Base-by-base conservation (phyloP, 148 eudicot species). In the Chenopodium album region DNA sequence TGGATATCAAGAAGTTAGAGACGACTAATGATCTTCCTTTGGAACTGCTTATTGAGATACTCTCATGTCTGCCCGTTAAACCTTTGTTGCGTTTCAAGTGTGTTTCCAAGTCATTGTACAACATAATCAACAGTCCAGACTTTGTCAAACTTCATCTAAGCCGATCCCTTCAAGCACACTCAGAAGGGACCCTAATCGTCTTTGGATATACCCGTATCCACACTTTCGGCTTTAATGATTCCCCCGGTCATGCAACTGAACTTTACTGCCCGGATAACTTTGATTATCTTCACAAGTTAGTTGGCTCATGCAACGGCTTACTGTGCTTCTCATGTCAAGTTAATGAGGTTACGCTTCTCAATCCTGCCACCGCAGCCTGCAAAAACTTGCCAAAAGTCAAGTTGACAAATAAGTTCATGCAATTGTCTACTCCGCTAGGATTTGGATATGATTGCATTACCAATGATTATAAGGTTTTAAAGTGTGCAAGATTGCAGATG, bases 381-480 rank as follows among this genome's bases (percentile, higher is more conserved):
- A 47, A n/a, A 23, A 23, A 2, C 9, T 20, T 41, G 8, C 56
- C 59, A 54, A 14, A 1, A 54, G 13, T 32, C 34, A 32, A 32
- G 34, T 32, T 32, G 34, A 32, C 2, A 32, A 32, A 32, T 32
- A 32, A 32, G 34, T 32, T 1, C 59, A 11, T 14, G 59, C 17
- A 12, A 54, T 16, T 3, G 17, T 32, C 2, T 32, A 32, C 34
- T 54, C 19, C 59, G 13, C 59, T 2, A 54, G 19, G 14, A 54
- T 54, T 47, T 26, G 16, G 19, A 48, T 73, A 23, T 47, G 59
- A 73, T 50, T n/a, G 31, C 34, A 8, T 73, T n/a, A n/a, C 60
- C 32, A 14, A 47, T 48, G 76, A 73, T n/a, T 73, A 22, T 73
- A 50, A 73, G 60, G 37, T 47, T 73, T 47, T 73, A 50, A 46